Percentiles rank a stretch among this genome's conserved stretches.
Conservation (phyloP, 2,329 filamentous ascomycete genomes). For the Penicillium griseofulvum region DNA sequence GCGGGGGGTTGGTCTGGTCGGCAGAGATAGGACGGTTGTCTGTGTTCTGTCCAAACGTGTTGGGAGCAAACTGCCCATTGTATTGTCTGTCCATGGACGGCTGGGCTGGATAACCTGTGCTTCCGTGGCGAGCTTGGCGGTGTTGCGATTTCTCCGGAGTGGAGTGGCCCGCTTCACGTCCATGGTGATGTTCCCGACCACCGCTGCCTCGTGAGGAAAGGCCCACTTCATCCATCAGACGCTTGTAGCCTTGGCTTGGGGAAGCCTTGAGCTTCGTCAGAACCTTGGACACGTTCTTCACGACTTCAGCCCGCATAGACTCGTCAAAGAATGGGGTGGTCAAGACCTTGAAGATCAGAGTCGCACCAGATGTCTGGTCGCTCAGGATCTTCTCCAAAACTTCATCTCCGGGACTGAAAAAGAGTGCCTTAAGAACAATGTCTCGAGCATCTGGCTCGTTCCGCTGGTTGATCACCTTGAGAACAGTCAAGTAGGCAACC, state of each 20-base stretch:
- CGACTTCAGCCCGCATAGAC: constrained; percentile 77
- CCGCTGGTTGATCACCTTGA: constrained; percentile 98
- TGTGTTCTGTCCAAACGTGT: constrained; percentile 35
- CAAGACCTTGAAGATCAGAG: constrained; percentile 96
- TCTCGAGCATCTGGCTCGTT: constrained; percentile 90
- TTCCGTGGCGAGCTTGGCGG: constrained; percentile 44
- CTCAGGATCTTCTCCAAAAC: constrained; percentile 84
- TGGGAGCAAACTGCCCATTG: constrained; percentile 39
- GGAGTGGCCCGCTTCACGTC: constrained; percentile 36
- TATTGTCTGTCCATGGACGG: constrained; percentile 44
- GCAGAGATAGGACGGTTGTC: constrained; percentile 41
- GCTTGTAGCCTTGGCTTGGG: constrained; percentile 93
- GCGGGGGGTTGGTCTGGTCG: constrained; percentile 32
- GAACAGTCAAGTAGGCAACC: constrained; percentile 91
- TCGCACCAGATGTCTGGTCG: constrained; percentile 89
- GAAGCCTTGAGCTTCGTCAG: constrained; percentile 88
- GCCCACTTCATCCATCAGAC: constrained; percentile 97
- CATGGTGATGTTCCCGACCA: constrained; percentile 41
- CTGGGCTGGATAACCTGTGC: constrained; percentile 36
- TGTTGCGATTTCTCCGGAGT: constrained; percentile 43
- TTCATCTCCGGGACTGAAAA: constrained; percentile 85
- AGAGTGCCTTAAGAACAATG: constrained; percentile 82
- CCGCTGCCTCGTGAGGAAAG: constrained; percentile 58
- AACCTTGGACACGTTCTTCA: constrained; percentile 88
- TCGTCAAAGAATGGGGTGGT: constrained; percentile 98